Conservation (phyloP, 2,329 filamentous ascomycete genomes). For the Penicillium janthinellum region DNA sequence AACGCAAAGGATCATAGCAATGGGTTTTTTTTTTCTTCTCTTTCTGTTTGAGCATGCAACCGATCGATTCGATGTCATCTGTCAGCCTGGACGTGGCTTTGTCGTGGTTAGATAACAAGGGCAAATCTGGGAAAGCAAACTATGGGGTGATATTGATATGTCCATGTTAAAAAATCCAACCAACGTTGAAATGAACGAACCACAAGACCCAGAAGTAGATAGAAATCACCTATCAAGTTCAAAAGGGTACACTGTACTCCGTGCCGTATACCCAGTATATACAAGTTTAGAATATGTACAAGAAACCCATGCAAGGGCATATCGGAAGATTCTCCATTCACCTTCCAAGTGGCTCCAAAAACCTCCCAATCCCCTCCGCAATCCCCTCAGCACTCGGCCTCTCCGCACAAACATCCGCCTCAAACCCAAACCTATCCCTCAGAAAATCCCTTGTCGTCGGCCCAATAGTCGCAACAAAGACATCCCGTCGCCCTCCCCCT, state of each 20-base stretch:
- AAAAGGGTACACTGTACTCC: not conserved
- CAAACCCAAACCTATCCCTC: constrained; percentile 43
- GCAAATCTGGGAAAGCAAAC: not conserved
- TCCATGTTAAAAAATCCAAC: not conserved
- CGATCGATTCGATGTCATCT: not conserved
- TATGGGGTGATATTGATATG: not conserved
- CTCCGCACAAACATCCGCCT: constrained; percentile 66
- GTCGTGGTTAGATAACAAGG: constrained; percentile 3
- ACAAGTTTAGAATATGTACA: constrained; percentile 1
- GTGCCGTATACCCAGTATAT: not conserved
- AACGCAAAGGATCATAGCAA: not conserved
- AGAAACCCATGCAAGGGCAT: too few species aligned
- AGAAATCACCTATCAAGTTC: not conserved
- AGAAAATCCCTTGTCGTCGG: constrained; percentile 86
- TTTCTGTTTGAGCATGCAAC: constrained; percentile 8
- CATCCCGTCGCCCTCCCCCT: constrained; percentile 9
- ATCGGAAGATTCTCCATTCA: not conserved
- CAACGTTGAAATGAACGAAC: not conserved
- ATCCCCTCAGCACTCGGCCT: constrained; percentile 82
- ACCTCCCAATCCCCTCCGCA: constrained; percentile 63
- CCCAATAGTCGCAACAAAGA: constrained; percentile 82
- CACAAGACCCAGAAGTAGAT: not conserved
- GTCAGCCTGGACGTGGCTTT: not conserved
- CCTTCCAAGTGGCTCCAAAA: constrained; percentile 34
- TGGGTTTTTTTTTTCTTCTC: not conserved